A percentile compares a stretch with the other conserved stretches of the same genome.
Evolutionary conservation across 176 grass and related monocot species (phyloP).

Genomic region (Pontederia paniculata): DNA sequence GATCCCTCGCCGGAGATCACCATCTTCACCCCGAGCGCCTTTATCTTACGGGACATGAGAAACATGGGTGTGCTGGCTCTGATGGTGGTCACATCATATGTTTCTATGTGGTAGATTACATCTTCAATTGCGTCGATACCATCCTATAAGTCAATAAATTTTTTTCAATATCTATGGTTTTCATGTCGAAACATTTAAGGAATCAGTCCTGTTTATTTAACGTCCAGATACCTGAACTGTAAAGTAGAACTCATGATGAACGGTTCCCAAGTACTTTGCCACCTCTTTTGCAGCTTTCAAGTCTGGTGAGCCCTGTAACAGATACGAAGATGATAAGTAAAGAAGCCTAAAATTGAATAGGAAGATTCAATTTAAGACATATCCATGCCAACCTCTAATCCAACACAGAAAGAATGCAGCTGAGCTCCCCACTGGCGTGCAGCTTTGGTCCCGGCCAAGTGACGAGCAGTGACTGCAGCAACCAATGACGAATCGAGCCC

Average conservation of each 20-base stretch:
- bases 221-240: conserved; percentile 65
- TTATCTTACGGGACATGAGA: conserved; percentile 97
- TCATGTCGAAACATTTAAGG: background rate
- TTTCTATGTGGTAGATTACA: conserved; percentile 88
- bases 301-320: conserved; percentile 73
- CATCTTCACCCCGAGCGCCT: conserved; percentile 93
- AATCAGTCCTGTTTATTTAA: background rate
- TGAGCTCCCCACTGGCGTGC: conserved; percentile 72
- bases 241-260: conserved; percentile 90
- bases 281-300: conserved; percentile 78
- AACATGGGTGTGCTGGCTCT: conserved; percentile 98
- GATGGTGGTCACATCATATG: conserved; percentile 89
- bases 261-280: conserved; percentile 69
- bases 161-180: background rate
- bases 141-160: conserved; percentile 31
- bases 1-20: conserved; percentile 92
- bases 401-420: conserved; percentile 94
- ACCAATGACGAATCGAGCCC: conserved; percentile 91
- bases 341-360: background rate
- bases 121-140: conserved; percentile 98
- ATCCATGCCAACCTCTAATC: conserved; percentile 49
- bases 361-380: background rate
- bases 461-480: conserved; percentile 68
- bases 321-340: background rate
- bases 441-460: conserved; percentile 79